A percentile compares a stretch with the other conserved stretches of the same genome.
These are phyloP conservation scores for Cytospora chrysosperma DNA, from an alignment of 2,329 filamentous ascomycete species.

Conservation along the genomic window DNA sequence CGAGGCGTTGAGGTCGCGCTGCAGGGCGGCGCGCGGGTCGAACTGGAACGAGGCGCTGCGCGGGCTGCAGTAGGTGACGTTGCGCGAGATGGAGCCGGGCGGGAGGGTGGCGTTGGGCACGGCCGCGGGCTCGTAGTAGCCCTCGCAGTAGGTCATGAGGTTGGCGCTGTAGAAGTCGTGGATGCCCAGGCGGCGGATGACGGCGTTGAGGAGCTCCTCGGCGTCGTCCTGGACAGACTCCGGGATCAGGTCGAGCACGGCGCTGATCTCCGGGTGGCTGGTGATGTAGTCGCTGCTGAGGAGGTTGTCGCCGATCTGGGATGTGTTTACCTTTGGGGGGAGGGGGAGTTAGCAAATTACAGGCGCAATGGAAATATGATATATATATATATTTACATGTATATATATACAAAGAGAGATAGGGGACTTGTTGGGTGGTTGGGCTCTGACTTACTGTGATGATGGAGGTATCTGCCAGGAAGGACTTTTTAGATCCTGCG, in stretches of 20 bases:
- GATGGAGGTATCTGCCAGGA: conserved; percentile 9
- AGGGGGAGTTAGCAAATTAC: not conserved
- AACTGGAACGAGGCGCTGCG: conserved; percentile 6
- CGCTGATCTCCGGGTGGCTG: conserved; percentile 2
- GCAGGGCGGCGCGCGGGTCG: conserved; percentile 6
- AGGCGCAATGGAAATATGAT: not conserved
- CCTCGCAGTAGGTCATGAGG: conserved; percentile 13
- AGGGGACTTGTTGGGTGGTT: too few species aligned
- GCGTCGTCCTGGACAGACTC: not conserved
- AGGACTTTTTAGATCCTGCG: conserved; percentile 8
- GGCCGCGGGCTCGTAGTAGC: conserved; percentile 6
- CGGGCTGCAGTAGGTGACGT: conserved; percentile 10
- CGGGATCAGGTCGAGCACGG: conserved; percentile 5
- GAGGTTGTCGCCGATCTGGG: conserved; percentile 9
- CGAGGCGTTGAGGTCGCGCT: conserved; percentile 14
- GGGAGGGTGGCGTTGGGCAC: conserved; percentile 6
- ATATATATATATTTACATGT: too few species aligned
- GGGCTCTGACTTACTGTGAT: not conserved
- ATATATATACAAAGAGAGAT: too few species aligned
- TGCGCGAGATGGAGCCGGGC: not conserved
- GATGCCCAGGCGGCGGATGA: not conserved
- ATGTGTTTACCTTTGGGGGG: conserved; percentile 13
- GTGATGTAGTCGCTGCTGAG: conserved; percentile 10
- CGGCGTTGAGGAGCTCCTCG: conserved; percentile 1
- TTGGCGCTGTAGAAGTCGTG: conserved; percentile 12